Percentiles rank a stretch among this genome's conserved stretches.
Conservation (phyloP, 768 basidiomycete species). For the Mycena rebaudengoi region DNA sequence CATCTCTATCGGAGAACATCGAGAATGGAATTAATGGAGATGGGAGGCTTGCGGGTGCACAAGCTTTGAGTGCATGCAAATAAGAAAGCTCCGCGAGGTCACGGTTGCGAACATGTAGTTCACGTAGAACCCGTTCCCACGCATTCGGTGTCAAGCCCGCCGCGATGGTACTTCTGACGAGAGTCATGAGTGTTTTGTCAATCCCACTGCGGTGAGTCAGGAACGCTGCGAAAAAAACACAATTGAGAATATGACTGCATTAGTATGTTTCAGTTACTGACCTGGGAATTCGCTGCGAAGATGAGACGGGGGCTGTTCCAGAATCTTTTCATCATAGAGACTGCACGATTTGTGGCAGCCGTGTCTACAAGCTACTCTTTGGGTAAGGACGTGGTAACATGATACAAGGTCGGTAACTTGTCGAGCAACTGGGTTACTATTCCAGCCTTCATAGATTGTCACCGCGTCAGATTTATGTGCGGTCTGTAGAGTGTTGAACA, state of each 20-base stretch:
- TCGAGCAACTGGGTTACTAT: not conserved
- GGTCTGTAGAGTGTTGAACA: not conserved
- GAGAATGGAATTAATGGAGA: not conserved
- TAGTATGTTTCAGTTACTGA: not conserved
- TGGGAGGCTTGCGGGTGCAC: too few relatives aligned
- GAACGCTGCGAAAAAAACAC: not conserved
- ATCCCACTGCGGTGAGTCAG: constrained; percentile 10
- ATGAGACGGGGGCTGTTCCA: not conserved
- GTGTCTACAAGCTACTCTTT: not conserved
- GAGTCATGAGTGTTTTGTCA: not conserved
- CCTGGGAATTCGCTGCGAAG: constrained; percentile 6
- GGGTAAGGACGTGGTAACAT: not conserved
- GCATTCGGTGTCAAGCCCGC: not conserved
- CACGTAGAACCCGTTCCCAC: not conserved
- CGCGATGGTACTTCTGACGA: not conserved
- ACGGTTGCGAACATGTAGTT: not conserved
- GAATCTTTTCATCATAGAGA: not conserved
- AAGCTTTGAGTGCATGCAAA: not conserved
- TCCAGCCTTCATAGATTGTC: not conserved
- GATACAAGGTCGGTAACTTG: not conserved
- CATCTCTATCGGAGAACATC: not conserved
- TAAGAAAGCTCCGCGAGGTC: not conserved
- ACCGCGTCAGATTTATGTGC: too few relatives aligned
- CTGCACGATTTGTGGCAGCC: not conserved
- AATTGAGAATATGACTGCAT: too few relatives aligned